These are phyloP conservation scores for Hypoxylon cercidicola DNA, from an alignment of 495 filamentous ascomycete species.

Conservation along the genomic window DNA sequence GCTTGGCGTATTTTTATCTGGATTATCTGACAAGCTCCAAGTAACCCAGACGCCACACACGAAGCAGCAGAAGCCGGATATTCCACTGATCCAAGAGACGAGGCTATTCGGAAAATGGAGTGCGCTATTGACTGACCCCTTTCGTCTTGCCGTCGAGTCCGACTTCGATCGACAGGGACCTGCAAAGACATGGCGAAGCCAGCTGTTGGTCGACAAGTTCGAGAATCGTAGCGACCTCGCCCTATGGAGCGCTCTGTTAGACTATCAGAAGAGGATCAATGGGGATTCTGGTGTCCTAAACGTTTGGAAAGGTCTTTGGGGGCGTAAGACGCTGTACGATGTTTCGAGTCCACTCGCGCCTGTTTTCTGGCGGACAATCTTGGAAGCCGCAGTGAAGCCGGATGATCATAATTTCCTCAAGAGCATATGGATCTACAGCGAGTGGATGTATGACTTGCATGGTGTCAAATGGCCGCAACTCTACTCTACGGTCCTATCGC, in stretches of 20 bases:
- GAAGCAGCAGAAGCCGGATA: slow-evolving; percentile 7
- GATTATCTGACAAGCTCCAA: slow-evolving; percentile 2
- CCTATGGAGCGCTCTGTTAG: slow-evolving; percentile 73
- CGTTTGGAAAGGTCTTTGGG: slow-evolving; percentile 48
- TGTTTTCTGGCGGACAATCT: slow-evolving; percentile 72
- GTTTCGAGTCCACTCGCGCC: slow-evolving; percentile 43
- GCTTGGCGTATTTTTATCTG: slow-evolving; percentile 11
- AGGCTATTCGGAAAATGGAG: slow-evolving; percentile 38
- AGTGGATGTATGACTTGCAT: slow-evolving; percentile 58
- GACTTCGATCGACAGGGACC: slow-evolving; percentile 53
- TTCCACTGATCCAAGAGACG: slow-evolving; percentile 32
- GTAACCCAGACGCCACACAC: neutral
- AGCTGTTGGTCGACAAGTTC: slow-evolving; percentile 65
- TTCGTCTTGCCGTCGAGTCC: slow-evolving; percentile 57
- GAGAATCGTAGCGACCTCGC: slow-evolving; percentile 61
- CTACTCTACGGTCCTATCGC: slow-evolving; percentile 47
- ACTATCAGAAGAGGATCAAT: slow-evolving; percentile 68
- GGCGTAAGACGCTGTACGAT: slow-evolving; percentile 43
- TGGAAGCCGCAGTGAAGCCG: slow-evolving; percentile 52
- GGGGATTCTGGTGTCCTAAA: slow-evolving; percentile 64
- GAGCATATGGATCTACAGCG: slow-evolving; percentile 65
- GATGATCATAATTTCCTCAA: slow-evolving; percentile 55
- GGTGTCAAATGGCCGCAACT: slow-evolving; percentile 61
- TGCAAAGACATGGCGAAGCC: slow-evolving; percentile 44
- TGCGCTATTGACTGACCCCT: slow-evolving; percentile 39